phyloP scores from a whole-genome alignment of 2,329 filamentous ascomycete genomes.

The Penicillium hesseltinei region DNA sequence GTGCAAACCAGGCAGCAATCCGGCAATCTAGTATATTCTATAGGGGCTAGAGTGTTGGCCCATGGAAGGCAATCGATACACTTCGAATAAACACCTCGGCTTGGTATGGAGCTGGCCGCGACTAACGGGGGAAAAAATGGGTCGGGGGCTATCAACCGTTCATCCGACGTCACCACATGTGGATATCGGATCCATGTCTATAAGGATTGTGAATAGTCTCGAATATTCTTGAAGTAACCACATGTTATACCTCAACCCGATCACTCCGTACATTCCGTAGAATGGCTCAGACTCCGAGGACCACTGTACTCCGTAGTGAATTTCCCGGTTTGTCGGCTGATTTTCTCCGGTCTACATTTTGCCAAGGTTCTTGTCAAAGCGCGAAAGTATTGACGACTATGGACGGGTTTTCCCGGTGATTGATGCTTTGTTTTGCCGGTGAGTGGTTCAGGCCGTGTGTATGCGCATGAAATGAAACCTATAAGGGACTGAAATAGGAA shows the following conservation, averaged over 20 bases:
- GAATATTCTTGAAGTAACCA: background rate
- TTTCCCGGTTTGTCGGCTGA: slow-evolving; percentile 5
- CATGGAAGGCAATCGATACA: slow-evolving; percentile 9
- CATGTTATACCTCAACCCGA: background rate
- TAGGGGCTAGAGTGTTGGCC: background rate
- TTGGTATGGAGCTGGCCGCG: slow-evolving; percentile 3
- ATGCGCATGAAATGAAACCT: background rate
- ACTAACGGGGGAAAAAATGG: slow-evolving; percentile 22
- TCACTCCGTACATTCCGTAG: background rate
- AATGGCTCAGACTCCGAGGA: slow-evolving; percentile 8
- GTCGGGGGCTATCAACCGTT: slow-evolving; percentile 15
- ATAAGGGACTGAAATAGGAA: background rate
- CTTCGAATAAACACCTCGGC: slow-evolving; percentile 16
- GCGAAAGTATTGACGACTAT: background rate
- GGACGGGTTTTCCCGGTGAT: slow-evolving; percentile 11
- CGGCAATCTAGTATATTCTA: background rate
- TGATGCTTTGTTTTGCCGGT: slow-evolving; percentile 5
- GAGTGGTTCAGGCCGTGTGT: slow-evolving; percentile 9
- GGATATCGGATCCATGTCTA: slow-evolving; percentile 9
- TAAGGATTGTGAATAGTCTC: slow-evolving; percentile 8
- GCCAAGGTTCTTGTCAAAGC: slow-evolving; percentile 11
- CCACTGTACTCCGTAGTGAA: slow-evolving; percentile 19
- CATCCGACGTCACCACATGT: slow-evolving; percentile 21
- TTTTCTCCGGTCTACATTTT: background rate
- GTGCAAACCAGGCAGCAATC: background rate